Evolutionary conservation across 371 early-diverging fungal species (phyloP).

Genomic region (Rhizopus arrhizus): DNA sequence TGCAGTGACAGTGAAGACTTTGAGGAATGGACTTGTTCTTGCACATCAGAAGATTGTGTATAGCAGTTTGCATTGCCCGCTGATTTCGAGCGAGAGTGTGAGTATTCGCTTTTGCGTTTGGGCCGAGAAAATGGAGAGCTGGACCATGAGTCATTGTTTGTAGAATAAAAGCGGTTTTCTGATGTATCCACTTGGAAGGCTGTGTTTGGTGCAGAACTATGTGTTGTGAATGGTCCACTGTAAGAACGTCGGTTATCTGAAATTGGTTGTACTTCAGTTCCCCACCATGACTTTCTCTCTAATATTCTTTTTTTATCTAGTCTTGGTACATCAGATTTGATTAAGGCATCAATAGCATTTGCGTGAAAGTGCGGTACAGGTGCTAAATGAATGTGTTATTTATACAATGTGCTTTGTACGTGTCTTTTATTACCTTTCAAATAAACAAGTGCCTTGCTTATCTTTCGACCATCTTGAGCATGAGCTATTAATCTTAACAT

Average conservation of each 20-base stretch:
- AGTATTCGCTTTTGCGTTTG: slow-evolving; percentile 21
- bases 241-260: slow-evolving; percentile 21
- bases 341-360: slow-evolving; percentile 45
- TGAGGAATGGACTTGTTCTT: slow-evolving; percentile 20
- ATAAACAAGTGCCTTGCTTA: slow-evolving; percentile 46
- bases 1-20: slow-evolving; percentile 31
- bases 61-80: slow-evolving; percentile 23
- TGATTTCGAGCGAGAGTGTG: slow-evolving; percentile 45
- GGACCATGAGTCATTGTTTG: slow-evolving; percentile 6
- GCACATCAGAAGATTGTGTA: slow-evolving; percentile 22
- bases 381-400: slow-evolving; percentile 25
- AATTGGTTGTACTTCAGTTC: slow-evolving; percentile 16
- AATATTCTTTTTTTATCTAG: not conserved
- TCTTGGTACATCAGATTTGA: slow-evolving; percentile 22
- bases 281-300: slow-evolving; percentile 28
- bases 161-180: not conserved
- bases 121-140: slow-evolving; percentile 7
- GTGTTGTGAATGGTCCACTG: slow-evolving; percentile 27
- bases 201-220: slow-evolving; percentile 19
- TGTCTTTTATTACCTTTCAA: slow-evolving; percentile 39
- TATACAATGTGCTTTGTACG: not conserved
- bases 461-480: slow-evolving; percentile 52
- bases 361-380: slow-evolving; percentile 46
- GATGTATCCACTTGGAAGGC: not conserved
- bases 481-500: slow-evolving; percentile 51